phyloP scores from a whole-genome alignment of 306 rosid species.

The Luffa aegyptiaca region DNA sequence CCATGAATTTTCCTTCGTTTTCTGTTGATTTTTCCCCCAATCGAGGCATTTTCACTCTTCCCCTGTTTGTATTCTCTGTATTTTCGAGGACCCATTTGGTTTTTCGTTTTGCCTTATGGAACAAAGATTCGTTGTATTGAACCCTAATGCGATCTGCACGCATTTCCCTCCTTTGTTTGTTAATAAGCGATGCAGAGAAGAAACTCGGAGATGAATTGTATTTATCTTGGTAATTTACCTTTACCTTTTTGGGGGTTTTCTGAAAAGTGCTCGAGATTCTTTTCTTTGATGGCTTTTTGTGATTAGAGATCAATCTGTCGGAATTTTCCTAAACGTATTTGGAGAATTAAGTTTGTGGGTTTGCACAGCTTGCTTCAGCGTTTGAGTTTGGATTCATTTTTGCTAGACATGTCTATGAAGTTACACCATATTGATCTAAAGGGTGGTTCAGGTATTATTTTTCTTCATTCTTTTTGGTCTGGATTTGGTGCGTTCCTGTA shows the following conservation, averaged over 20 bases:
- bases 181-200: slow-evolving; percentile 8
- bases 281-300: background rate
- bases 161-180: background rate
- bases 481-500: background rate
- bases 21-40: background rate
- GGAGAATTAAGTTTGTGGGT: slow-evolving; percentile 23
- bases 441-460: slow-evolving; percentile 35
- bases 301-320: slow-evolving; percentile 1
- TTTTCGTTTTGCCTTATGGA: background rate
- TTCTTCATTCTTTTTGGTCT: background rate
- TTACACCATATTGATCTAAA: slow-evolving; percentile 27
- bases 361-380: slow-evolving; percentile 1
- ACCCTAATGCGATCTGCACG: background rate
- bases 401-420: slow-evolving; percentile 38
- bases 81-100: background rate
- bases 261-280: background rate
- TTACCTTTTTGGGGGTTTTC: background rate
- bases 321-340: background rate
- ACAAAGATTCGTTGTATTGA: background rate
- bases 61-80: background rate
- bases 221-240: background rate
- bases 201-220: slow-evolving; percentile 5
- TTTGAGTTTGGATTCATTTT: slow-evolving; percentile 28
- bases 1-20: background rate
- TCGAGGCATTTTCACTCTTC: background rate